Conservation (phyloP, 352 stramenopile species). For the Pythium aphanidermatum region DNA sequence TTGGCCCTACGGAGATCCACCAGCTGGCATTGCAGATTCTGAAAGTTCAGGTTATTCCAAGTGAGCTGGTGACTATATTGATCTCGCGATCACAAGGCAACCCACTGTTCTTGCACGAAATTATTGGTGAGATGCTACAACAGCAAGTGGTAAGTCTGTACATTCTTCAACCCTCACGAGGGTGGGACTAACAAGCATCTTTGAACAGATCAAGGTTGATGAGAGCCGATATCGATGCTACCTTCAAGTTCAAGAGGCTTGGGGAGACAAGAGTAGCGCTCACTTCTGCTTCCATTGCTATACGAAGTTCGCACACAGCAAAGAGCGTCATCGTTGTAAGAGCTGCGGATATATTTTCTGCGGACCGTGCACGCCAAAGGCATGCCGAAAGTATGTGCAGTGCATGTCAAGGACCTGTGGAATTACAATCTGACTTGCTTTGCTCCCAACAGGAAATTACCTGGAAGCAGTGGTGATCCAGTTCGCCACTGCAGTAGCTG, state of each 20-base stretch:
- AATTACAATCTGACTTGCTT: too few relatives aligned
- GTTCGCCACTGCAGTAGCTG: constrained; percentile 73
- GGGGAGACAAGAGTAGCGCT: constrained; percentile 65
- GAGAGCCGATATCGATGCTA: constrained; percentile 47
- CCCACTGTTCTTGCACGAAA: constrained; percentile 75
- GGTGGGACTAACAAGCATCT: background rate
- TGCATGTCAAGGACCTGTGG: too few relatives aligned
- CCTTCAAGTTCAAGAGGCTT: constrained; percentile 72
- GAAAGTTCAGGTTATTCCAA: constrained; percentile 48
- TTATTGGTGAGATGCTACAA: constrained; percentile 77
- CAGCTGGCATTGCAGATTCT: constrained; percentile 59
- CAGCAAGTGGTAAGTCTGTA: constrained; percentile 52
- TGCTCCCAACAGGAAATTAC: constrained; percentile 47
- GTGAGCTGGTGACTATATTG: constrained; percentile 56
- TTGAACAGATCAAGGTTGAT: constrained; percentile 51
- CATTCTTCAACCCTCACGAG: background rate
- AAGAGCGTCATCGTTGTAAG: constrained; percentile 77
- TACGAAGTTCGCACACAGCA: constrained; percentile 34
- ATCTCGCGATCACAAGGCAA: constrained; percentile 76
- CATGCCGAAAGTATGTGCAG: constrained; percentile 68
- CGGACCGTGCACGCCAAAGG: constrained; percentile 62
- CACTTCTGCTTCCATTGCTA: constrained; percentile 79
- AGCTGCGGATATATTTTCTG: constrained; percentile 85
- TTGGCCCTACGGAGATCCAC: constrained; percentile 51
- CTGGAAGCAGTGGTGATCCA: constrained; percentile 41